Evolutionary conservation across 345 rosid genomes (phyloP).

Genomic region (Hibiscus syriacus): DNA sequence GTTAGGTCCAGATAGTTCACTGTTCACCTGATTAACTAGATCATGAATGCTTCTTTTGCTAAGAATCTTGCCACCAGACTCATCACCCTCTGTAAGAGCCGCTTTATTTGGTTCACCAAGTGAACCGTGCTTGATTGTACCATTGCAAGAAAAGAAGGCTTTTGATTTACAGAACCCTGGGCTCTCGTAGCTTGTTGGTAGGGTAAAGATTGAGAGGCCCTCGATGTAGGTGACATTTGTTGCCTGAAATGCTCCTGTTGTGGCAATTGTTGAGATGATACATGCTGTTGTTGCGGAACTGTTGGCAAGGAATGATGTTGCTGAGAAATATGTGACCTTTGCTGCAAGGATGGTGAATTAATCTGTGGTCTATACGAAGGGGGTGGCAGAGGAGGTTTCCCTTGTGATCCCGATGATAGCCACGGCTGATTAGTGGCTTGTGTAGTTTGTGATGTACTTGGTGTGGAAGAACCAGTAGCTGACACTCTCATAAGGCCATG

Average conservation of each 20-base stretch:
- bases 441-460: conserved; percentile 45
- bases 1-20: not conserved
- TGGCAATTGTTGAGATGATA: conserved; percentile 44
- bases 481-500: conserved; percentile 60
- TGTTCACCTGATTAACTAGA: conserved; percentile 70
- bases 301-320: conserved; percentile 43
- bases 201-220: conserved; percentile 46
- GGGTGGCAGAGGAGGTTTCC: conserved; percentile 77
- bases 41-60: conserved; percentile 87
- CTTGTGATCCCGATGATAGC: conserved; percentile 70
- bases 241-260: conserved; percentile 52
- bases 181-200: conserved; percentile 51
- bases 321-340: conserved; percentile 58
- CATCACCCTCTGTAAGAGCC: conserved; percentile 47
- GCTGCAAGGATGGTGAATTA: conserved; percentile 62
- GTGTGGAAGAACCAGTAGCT: conserved; percentile 36
- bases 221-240: conserved; percentile 44
- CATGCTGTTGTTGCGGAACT: conserved; percentile 36
- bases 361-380: conserved; percentile 60
- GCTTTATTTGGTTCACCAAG: conserved; percentile 38
- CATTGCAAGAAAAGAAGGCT: conserved; percentile 35
- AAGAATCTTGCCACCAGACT: conserved; percentile 54
- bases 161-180: conserved; percentile 38
- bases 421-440: conserved; percentile 72
- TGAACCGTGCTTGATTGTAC: conserved; percentile 40